A percentile compares a stretch with the other conserved stretches of the same genome.
phyloP scores from a whole-genome alignment of 1,139 yeast species.

The Kodamaea sp. region DNA sequence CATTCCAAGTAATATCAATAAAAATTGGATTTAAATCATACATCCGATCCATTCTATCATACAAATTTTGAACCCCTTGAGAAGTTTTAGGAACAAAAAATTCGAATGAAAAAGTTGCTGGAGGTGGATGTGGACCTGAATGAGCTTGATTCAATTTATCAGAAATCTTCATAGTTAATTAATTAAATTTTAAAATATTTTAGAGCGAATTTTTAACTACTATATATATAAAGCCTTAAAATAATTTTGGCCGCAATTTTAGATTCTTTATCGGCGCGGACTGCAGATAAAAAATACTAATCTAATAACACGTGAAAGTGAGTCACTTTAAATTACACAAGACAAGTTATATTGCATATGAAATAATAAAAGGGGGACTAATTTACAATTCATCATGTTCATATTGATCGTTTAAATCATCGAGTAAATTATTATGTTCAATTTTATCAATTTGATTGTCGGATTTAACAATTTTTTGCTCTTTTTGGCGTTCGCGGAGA shows the following conservation, averaged over 20 bases:
- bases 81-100: conserved; percentile 97
- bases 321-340: no score
- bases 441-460: conserved; percentile 1
- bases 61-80: conserved; percentile 93
- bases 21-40: conserved; percentile 87
- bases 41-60: conserved; percentile 98
- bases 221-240: no score
- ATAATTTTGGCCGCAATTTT: no score
- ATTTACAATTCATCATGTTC: conserved; percentile 18
- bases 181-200: no score
- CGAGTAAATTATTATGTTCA: conserved; percentile 5
- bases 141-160: conserved; percentile 52
- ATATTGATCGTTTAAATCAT: conserved; percentile 2
- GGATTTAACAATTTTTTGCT: background rate
- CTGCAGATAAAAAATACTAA: no score
- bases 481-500: background rate
- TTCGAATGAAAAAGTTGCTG: conserved; percentile 88
- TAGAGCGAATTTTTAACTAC: no score
- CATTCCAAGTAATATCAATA: conserved; percentile 97
- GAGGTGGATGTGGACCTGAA: conserved; percentile 38
- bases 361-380: no score
- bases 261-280: no score
- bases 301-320: no score
- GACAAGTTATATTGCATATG: no score
- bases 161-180: conserved; percentile 45